Conservation (phyloP, 2,329 filamentous ascomycete genomes). For the Claviceps sp. region DNA sequence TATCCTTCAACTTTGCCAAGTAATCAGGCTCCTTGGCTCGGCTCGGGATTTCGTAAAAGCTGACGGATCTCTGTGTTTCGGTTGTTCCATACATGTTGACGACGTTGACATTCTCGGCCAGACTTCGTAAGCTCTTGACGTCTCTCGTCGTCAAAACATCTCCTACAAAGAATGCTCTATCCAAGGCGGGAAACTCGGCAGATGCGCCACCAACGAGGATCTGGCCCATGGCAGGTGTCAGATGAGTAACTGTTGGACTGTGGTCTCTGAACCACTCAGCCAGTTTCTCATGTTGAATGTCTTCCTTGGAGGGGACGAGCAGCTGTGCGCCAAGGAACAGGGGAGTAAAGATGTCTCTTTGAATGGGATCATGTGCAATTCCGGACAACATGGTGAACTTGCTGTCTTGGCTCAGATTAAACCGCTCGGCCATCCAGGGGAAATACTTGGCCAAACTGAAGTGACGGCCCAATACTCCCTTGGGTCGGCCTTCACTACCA, state of each 20-base stretch:
- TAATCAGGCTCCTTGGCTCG: conserved; percentile 42
- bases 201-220: conserved; percentile 78
- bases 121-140: conserved; percentile 64
- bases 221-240: conserved; percentile 94
- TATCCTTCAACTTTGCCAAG: conserved; percentile 42
- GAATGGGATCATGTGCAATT: conserved; percentile 64
- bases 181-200: conserved; percentile 63
- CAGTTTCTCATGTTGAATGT: conserved; percentile 73
- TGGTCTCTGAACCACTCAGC: conserved; percentile 78
- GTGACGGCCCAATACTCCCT: conserved; percentile 79
- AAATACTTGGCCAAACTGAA: conserved; percentile 80
- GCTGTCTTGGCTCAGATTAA: conserved; percentile 56
- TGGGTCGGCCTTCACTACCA: conserved; percentile 65
- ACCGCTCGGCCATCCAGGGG: conserved; percentile 82
- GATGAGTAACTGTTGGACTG: conserved; percentile 65
- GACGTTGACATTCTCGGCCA: conserved; percentile 58
- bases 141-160: conserved; percentile 80
- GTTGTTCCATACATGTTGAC: conserved; percentile 85
- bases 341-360: conserved; percentile 73
- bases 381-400: conserved; percentile 75
- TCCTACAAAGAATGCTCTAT: conserved; percentile 79
- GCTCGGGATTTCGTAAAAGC: conserved; percentile 47
- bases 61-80: conserved; percentile 41
- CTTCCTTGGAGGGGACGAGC: conserved; percentile 64
- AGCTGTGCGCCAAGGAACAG: conserved; percentile 74